Evolutionary conservation across 2,329 filamentous ascomycete genomes (phyloP).

Genomic region (Xylaria arbuscula): DNA sequence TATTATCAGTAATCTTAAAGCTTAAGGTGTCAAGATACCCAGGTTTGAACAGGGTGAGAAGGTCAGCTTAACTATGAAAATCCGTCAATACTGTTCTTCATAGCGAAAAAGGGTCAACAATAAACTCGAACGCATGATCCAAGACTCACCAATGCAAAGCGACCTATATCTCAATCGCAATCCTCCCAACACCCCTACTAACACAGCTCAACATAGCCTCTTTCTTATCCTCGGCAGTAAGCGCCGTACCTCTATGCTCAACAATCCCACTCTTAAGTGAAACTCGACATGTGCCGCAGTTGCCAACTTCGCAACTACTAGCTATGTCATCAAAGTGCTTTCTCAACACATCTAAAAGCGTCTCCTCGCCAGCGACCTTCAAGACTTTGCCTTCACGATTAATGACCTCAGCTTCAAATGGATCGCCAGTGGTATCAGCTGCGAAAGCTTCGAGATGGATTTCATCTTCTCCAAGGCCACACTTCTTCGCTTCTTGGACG

Average conservation of each 20-base stretch:
- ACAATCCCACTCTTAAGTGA: slow-evolving; percentile 56
- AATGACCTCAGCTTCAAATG: slow-evolving; percentile 67
- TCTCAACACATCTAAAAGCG: slow-evolving; percentile 61
- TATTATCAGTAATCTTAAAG: neutral
- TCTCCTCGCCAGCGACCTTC: slow-evolving; percentile 60
- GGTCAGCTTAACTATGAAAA: neutral
- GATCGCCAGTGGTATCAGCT: slow-evolving; percentile 65
- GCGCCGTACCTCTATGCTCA: slow-evolving; percentile 62
- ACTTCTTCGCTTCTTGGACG: slow-evolving; percentile 53
- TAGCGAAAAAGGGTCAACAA: neutral
- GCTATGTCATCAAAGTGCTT: slow-evolving; percentile 55
- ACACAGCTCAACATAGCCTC: slow-evolving; percentile 63
- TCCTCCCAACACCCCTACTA: slow-evolving; percentile 62
- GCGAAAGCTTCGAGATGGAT: slow-evolving; percentile 71
- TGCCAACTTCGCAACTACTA: slow-evolving; percentile 65
- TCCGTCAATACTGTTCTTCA: neutral
- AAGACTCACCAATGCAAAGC: neutral
- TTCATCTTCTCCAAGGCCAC: slow-evolving; percentile 60
- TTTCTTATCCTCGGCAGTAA: slow-evolving; percentile 58
- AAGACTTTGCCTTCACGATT: slow-evolving; percentile 56
- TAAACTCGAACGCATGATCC: neutral
- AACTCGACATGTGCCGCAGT: slow-evolving; percentile 65
- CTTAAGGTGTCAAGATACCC: neutral
- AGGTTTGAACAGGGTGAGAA: neutral
- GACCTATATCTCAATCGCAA: slow-evolving; percentile 61